A percentile compares a stretch with the other conserved stretches of the same genome.
phyloP scores from a whole-genome alignment of 441 rosid genomes.

The Euphorbia schlechtendalii region DNA sequence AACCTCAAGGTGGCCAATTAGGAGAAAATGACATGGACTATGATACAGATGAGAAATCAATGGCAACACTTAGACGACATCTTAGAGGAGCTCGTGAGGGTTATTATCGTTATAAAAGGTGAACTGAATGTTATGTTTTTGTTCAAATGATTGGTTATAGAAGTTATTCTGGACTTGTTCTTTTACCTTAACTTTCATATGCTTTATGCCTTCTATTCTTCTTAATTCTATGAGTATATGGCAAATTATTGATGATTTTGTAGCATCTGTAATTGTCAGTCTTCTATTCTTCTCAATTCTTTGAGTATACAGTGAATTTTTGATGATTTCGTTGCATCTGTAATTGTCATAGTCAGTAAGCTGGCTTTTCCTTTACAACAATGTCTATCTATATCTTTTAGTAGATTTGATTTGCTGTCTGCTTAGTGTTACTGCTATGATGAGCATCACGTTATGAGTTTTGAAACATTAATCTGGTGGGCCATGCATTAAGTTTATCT shows the following conservation, averaged over 20 bases:
- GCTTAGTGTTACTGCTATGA: neutral
- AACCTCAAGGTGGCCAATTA: slow-evolving; percentile 94
- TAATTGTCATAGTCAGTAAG: neutral
- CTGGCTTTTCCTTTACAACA: neutral
- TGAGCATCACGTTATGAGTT: neutral
- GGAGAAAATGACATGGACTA: slow-evolving; percentile 99
- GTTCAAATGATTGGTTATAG: too few species aligned
- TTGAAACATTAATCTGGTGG: slow-evolving; percentile 3
- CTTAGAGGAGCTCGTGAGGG: slow-evolving; percentile 87
- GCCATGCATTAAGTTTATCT: neutral
- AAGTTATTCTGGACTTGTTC: slow-evolving; percentile 5
- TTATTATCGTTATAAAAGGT: slow-evolving; percentile 95
- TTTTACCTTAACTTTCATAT: slow-evolving; percentile 6
- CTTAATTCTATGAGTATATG: neutral
- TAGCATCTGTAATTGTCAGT: neutral
- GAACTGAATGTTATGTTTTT: slow-evolving; percentile 13
- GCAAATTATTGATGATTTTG: neutral
- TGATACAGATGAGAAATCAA: slow-evolving; percentile 96
- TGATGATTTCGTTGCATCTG: too few species aligned
- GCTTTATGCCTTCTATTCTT: neutral
- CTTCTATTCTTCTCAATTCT: too few species aligned
- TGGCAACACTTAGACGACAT: slow-evolving; percentile 96
- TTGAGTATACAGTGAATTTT: too few species aligned
- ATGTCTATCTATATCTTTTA: neutral
- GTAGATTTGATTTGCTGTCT: slow-evolving; percentile 4